Evolutionary conservation across 2,329 filamentous ascomycete genomes (phyloP), one percentile per base, ranked within the genome.

Genomic region (Pestalotiopsis sp.): DNA sequence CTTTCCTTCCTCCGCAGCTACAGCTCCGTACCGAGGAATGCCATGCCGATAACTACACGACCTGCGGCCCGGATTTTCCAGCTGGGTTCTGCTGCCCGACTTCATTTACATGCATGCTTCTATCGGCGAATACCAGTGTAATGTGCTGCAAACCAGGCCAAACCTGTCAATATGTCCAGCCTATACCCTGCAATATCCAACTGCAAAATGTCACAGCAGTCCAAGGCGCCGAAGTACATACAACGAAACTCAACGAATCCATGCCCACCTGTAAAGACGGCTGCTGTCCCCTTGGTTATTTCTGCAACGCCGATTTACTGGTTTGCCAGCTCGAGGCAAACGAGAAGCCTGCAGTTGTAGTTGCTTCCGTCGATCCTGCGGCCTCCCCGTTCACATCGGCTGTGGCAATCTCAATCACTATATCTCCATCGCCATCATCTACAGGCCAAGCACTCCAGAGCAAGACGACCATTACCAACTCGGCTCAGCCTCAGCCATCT

Each of bases 221-320:
- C 17, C 71, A 72, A 2, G 23, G 60, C 3, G 68, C 63, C 38
- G 57, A 61, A 4, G 52, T 73, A 36, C 67, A 70, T 27, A 69
- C 69, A 14, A 72, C 71, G 9, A 66, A 66, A 12, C 67, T 73
- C 17, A 45, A 60, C 13, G 6, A 27, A 2, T 11, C 61, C 1
- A 66, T 73, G 36, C 59, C 68, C 2, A 49, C 52, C 1, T 75
- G 73, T 65, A 68, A 67, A 11, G 23, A 59, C 5, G 38, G 40
- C 25, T 75, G 73, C 61, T 75, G 73, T 49, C 73, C 73, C 2
- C 71, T 72, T 11, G 73, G 73, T 3, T 72, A 71, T 57, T 25
- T 23, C 1, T 73, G 71, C 31, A 66, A 70, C 31, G n/a, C 3
- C 2, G 31, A 61, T 25, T 7, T 36, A 9, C 7, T 12, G 25